Evolutionary conservation across 495 filamentous ascomycete genomes (phyloP).

Genomic region (Choiromyces venosus): DNA sequence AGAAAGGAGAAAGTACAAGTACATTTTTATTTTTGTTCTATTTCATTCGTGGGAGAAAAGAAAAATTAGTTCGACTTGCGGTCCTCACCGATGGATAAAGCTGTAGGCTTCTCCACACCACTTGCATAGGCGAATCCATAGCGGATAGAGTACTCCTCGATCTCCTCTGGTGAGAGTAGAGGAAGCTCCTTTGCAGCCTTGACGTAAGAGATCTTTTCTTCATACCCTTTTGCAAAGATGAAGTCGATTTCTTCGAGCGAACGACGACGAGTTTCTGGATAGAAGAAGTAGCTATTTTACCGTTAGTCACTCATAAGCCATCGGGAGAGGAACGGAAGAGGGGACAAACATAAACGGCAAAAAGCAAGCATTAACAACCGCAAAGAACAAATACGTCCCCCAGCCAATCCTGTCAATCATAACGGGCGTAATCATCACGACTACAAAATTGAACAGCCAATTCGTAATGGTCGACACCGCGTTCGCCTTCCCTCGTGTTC

Average conservation of each 20-base stretch:
- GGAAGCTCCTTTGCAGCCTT: conserved; percentile 65
- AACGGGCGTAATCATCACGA: conserved; percentile 76
- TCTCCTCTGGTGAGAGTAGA: conserved; percentile 56
- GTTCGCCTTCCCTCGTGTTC: conserved; percentile 68
- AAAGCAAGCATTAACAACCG: conserved; percentile 62
- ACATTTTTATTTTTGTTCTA: background rate
- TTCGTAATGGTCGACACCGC: conserved; percentile 70
- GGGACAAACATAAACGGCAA: conserved; percentile 59
- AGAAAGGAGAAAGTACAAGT: background rate
- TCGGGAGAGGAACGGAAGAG: background rate
- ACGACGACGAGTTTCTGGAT: conserved; percentile 55
- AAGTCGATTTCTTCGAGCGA: conserved; percentile 76
- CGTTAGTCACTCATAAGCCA: conserved; percentile 26
- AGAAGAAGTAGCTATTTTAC: conserved; percentile 54
- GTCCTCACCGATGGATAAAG: background rate
- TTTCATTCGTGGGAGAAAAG: background rate
- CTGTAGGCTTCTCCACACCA: conserved; percentile 4
- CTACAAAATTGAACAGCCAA: conserved; percentile 75
- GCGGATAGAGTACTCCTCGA: conserved; percentile 57
- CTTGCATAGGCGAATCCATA: conserved; percentile 54
- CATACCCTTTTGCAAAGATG: conserved; percentile 71
- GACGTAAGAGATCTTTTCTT: conserved; percentile 71
- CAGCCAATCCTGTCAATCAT: conserved; percentile 63
- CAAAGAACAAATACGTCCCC: conserved; percentile 78
- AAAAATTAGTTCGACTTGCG: background rate